Evolutionary conservation across 768 basidiomycete species (phyloP), one percentile per base, ranked within the genome.

Genomic region (Holtermannia corniformis): DNA sequence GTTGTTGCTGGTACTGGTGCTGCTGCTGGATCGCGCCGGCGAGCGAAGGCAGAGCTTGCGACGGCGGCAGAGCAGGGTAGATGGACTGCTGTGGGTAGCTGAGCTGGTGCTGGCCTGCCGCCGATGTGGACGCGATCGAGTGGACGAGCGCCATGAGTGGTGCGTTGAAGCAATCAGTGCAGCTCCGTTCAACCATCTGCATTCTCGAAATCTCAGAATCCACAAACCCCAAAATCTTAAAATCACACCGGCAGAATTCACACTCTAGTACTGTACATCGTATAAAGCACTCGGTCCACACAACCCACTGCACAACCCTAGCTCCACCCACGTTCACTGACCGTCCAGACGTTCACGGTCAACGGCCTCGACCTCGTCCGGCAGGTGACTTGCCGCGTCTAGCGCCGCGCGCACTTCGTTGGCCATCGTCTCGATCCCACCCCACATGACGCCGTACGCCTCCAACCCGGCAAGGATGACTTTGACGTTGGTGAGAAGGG

Each of bases 391-490:
- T 11, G 67, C 69, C 2, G 69, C 69, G 54, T 71, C 67, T 1
- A 71, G 49, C 14, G 69, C 67, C 4, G 67, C 67, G 44, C 64
- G 47, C 1, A 72, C 70, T 52, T 72, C 70, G 70, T 68, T 57
- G 40, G 68, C 70, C 70, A 72, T 72, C 14, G 62, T 57, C 32
- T 67, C 68, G 48, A 72, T 70, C 11, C 70, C 70, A 26, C 55
- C 70, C 70, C 70, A 72, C 70, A 72, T 72, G 21, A 47, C 51
- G 3, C 70, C 70, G 47, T 72, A 72, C 14, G 70, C 68, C 47
- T 70, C 63, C 4, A 72, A 47, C 44, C 70, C 70, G 5, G 68
- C 70, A 20, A 70, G 47, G 43, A 72, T 66, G 49, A 72, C 66
- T 50, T 68, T 68, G 44, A 72, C 70, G 45, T 72, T 72, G 3